Conservation (phyloP, 441 rosid genomes). For the Jatropha podagrica region DNA sequence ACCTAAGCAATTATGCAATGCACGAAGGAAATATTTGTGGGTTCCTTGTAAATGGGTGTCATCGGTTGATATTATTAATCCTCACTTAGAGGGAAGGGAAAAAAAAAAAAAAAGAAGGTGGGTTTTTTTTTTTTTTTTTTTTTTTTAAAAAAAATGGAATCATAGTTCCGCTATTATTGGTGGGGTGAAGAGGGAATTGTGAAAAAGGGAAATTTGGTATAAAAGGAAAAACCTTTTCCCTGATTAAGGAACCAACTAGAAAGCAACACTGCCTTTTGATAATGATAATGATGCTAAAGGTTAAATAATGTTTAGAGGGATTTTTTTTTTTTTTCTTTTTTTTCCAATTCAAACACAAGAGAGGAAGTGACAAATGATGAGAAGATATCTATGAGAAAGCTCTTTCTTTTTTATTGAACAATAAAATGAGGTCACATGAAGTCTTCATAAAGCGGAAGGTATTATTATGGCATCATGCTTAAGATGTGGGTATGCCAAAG, state of each 20-base stretch:
- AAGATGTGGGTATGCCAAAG: constrained; percentile 31
- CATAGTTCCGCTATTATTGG: constrained; percentile 48
- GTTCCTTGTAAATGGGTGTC: constrained; percentile 29
- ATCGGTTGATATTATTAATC: constrained; percentile 29
- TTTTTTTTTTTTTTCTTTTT: no score
- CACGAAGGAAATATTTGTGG: constrained; percentile 10
- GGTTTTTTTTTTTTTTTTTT: background rate
- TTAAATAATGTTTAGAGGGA: constrained; percentile 14
- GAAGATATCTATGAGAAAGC: constrained; percentile 16
- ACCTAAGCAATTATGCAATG: constrained; percentile 15
- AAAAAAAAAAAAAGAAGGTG: background rate
- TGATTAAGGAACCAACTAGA: constrained; percentile 42
- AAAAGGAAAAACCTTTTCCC: constrained; percentile 37
- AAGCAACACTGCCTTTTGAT: constrained; percentile 34
- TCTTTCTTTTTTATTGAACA: background rate
- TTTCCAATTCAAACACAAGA: constrained; percentile 29
- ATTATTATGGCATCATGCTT: constrained; percentile 43
- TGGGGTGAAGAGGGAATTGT: constrained; percentile 27
- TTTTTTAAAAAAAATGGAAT: constrained; percentile 16
- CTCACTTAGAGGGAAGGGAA: constrained; percentile 14
- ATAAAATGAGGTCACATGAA: constrained; percentile 28
- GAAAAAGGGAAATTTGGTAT: constrained; percentile 23
- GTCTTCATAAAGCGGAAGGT: constrained; percentile 33
- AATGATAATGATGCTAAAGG: constrained; percentile 25
- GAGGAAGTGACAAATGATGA: constrained; percentile 23